Base-by-base conservation (phyloP, 2,329 filamentous ascomycete species). In the Calonectria honghensis region DNA sequence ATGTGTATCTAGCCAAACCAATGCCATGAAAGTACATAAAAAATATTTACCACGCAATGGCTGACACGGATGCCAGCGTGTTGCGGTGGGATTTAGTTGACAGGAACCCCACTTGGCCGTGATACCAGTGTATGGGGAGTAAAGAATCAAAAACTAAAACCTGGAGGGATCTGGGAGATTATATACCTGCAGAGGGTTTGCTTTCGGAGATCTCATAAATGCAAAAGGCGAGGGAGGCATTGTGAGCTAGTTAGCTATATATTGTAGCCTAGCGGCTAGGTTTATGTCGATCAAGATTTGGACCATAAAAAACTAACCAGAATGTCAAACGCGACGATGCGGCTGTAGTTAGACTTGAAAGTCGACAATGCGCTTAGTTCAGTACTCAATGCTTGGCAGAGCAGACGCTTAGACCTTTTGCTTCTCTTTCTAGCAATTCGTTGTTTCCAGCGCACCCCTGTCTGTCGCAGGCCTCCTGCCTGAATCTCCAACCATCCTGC, bases 401-500 rank as follows among this genome's bases (percentile, higher is more conserved):
- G 45, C 45, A 13, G 45, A 7, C 45, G n/a, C 45, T 48, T 48
- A 10, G 45, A 10, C 45, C 45, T 48, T 24, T 10, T 48, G 45
- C 45, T 24, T 48, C n/a, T 48, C 9, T 48, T 48, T 48, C 45
- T 10, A n/a, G 45, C 45, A 48, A 48, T 4, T 24, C 9, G n/a
- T 24, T 48, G 45, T 48, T 24, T 48, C 45, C 45, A 24, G 45
- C 45, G n/a, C 45, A 48, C n/a, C 45, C 45, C 45, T 48, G 45
- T 24, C 45, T 24, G 45, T 48, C 45, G 13, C 45, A 24, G 45
- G 45, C 45, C 45, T 48, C 45, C 35, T 57, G 52, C 52, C 52
- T 57, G 52, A 57, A 57, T 57, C 52, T 35, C 52, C 52, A 57
- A 57, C 51, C 45, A 48, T 6, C 45, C 45, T 48, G 45, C 45